These are phyloP conservation scores for Arabis alpina DNA, from an alignment of 345 rosid genomes.

Conservation along the genomic window DNA sequence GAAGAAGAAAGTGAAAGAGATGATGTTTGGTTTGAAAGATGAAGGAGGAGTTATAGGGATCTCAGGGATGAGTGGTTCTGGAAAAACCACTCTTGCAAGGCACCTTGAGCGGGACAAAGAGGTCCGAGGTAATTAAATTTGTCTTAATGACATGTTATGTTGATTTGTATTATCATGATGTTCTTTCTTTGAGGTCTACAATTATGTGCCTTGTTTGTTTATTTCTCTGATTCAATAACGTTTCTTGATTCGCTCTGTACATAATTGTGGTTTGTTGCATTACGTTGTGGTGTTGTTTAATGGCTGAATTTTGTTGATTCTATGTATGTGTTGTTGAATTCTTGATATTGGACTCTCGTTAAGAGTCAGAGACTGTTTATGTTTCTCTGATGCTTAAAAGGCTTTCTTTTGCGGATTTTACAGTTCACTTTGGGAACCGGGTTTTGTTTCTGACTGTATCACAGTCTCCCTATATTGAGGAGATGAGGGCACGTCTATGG, in stretches of 20 bases:
- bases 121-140: constrained; percentile 51
- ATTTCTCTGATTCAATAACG: too few relatives aligned
- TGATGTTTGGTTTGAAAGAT: constrained; percentile 50
- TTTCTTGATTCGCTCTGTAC: background rate
- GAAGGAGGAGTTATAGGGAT: constrained; percentile 56
- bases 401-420: background rate
- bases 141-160: too few relatives aligned
- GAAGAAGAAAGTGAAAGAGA: constrained; percentile 72
- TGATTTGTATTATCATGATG: too few relatives aligned
- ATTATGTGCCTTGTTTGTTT: too few relatives aligned
- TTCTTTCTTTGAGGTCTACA: too few relatives aligned
- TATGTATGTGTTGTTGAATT: background rate
- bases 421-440: constrained; percentile 57
- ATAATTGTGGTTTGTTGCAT: background rate
- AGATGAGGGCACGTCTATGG: constrained; percentile 50
- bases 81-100: too few relatives aligned
- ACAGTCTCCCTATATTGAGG: constrained; percentile 73
- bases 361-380: background rate
- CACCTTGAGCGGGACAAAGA: constrained; percentile 63
- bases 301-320: background rate
- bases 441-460: constrained; percentile 75
- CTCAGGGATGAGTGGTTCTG: constrained; percentile 69
- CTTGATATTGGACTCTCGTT: background rate
- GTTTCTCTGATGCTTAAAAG: constrained; percentile 5
- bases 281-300: background rate